Evolutionary conservation across 371 early-diverging fungal genomes (phyloP).

Genomic region (Lichtheimia hyalospora): DNA sequence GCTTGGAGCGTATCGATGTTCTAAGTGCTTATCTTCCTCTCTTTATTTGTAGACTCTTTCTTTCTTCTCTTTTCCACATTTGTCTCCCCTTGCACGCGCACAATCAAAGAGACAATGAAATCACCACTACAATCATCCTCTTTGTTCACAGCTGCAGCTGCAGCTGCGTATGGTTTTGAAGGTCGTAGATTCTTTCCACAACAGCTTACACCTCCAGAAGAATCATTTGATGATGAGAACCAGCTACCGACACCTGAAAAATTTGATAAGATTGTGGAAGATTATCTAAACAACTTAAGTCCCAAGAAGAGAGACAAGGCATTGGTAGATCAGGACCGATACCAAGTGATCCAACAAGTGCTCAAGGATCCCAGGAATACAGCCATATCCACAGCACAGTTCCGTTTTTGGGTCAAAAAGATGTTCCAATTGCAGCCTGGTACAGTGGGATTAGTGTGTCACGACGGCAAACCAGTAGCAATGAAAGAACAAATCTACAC

Average conservation of each 20-base stretch:
- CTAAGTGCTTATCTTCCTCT: constrained; percentile 6
- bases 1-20: background rate
- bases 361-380: constrained; percentile 64
- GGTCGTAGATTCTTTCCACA: constrained; percentile 11
- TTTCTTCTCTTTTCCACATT: constrained; percentile 2
- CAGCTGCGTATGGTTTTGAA: constrained; percentile 9
- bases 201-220: background rate
- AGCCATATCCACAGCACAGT: constrained; percentile 64
- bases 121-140: constrained; percentile 9
- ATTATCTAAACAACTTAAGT: constrained; percentile 54
- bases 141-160: background rate
- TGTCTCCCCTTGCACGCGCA: background rate
- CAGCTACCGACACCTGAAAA: constrained; percentile 38
- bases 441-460: constrained; percentile 48
- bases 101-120: constrained; percentile 3
- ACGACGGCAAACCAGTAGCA: constrained; percentile 61
- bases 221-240: constrained; percentile 23
- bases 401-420: constrained; percentile 68
- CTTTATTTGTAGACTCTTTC: constrained; percentile 4
- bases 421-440: constrained; percentile 55
- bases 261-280: constrained; percentile 46
- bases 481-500: constrained; percentile 57
- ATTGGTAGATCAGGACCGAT: constrained; percentile 53
- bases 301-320: constrained; percentile 66
- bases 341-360: constrained; percentile 55